Conservation (phyloP, 179 eudicot species). For the Nepenthes alata region DNA sequence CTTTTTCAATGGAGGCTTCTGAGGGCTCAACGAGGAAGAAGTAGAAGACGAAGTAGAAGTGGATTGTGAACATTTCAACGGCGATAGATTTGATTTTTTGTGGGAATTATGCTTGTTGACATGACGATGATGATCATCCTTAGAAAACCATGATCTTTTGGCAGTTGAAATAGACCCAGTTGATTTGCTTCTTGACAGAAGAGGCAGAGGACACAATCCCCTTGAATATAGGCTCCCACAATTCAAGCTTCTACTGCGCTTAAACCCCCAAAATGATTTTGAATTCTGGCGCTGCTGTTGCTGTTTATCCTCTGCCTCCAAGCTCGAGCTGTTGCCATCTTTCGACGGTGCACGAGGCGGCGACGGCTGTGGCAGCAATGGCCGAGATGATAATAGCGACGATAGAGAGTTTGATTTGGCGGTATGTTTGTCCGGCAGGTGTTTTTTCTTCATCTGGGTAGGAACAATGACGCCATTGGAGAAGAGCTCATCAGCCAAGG, state of each 20-base stretch:
- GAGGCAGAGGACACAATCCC: conserved; percentile 29
- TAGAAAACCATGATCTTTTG: conserved; percentile 12
- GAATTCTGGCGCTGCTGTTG: neutral
- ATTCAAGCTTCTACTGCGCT: conserved; percentile 24
- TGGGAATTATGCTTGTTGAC: too few species aligned
- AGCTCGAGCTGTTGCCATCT: neutral
- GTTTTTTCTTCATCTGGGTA: conserved; percentile 24
- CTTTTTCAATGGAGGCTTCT: too few species aligned
- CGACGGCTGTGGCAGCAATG: neutral
- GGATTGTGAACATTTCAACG: too few species aligned
- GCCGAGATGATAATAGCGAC: conserved; percentile 4
- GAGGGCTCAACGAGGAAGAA: too few species aligned
- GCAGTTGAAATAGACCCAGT: conserved; percentile 22
- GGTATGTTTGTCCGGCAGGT: conserved; percentile 11
- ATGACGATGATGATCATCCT: conserved; percentile 14
- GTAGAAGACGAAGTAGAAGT: too few species aligned
- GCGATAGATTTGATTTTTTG: too few species aligned
- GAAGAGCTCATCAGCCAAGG: conserved; percentile 27
- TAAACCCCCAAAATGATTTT: conserved; percentile 26
- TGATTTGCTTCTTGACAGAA: conserved; percentile 30
- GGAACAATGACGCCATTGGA: conserved; percentile 28
- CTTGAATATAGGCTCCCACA: conserved; percentile 22
- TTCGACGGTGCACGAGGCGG: conserved; percentile 12
- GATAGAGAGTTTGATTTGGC: neutral
- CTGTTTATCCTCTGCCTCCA: neutral